phyloP scores from a whole-genome alignment of 169 alveolate genomes.

The Plasmodium inui region DNA sequence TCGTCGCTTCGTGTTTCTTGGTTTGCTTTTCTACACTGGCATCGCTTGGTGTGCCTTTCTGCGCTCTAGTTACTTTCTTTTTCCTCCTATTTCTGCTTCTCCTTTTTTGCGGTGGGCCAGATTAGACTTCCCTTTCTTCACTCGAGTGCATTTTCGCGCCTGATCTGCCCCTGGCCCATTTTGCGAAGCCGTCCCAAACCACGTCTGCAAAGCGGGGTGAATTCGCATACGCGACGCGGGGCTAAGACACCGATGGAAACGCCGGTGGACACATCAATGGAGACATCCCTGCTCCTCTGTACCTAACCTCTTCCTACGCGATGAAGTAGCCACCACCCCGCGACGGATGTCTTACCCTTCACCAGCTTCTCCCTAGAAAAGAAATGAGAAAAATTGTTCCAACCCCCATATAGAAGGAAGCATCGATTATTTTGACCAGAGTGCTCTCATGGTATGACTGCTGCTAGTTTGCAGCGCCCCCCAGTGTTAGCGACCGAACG shows the following conservation, averaged over 20 bases:
- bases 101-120: background rate
- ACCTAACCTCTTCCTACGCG: background rate
- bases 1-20: background rate
- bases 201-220: background rate
- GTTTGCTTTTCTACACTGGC: background rate
- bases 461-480: background rate
- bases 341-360: background rate
- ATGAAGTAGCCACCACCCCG: background rate
- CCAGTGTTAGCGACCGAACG: background rate
- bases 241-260: background rate
- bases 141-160: background rate
- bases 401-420: background rate
- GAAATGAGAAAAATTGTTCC: background rate
- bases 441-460: background rate
- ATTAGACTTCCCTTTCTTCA: background rate
- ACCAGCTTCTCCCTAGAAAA: background rate
- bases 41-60: no score
- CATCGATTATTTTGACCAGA: background rate
- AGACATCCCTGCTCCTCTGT: background rate
- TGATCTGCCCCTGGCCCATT: background rate
- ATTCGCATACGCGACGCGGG: background rate
- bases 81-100: background rate
- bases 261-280: background rate
- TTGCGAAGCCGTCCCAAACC: background rate
- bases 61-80: no score